Conservation (phyloP, 306 rosid genomes). For the Lathyrus tuberosus region DNA sequence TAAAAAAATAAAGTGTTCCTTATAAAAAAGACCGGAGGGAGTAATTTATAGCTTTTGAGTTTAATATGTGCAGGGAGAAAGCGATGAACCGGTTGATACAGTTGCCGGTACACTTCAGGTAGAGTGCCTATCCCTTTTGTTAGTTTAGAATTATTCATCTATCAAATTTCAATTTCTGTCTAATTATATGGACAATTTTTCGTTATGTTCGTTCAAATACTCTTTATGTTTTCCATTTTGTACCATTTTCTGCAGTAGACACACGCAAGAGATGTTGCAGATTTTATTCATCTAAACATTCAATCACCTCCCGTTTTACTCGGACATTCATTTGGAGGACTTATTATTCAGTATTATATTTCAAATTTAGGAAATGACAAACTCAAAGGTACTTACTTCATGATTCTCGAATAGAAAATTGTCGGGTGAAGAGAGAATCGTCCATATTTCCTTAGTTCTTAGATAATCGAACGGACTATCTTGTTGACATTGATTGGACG, state of each 20-base stretch:
- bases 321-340: slow-evolving; percentile 95
- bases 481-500: not conserved
- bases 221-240: slow-evolving; percentile 34
- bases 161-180: too few species aligned
- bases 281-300: slow-evolving; percentile 57
- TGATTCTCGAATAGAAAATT: too few species aligned
- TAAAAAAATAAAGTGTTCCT: too few species aligned
- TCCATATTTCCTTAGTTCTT: not conserved
- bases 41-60: too few species aligned
- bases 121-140: slow-evolving; percentile 32
- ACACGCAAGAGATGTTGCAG: slow-evolving; percentile 81
- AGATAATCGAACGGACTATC: not conserved
- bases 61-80: slow-evolving; percentile 70
- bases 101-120: slow-evolving; percentile 92
- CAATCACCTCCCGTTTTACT: slow-evolving; percentile 69
- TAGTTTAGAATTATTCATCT: slow-evolving; percentile 13
- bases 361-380: slow-evolving; percentile 51
- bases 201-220: not conserved
- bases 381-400: slow-evolving; percentile 52
- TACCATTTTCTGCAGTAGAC: slow-evolving; percentile 62
- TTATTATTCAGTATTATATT: slow-evolving; percentile 75
- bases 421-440: not conserved
- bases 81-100: slow-evolving; percentile 72
- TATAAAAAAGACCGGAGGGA: too few species aligned
- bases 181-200: too few species aligned